phyloP scores from a whole-genome alignment of 2,329 filamentous ascomycete species.

The Ophiocordyceps camponoti-saundersi region DNA sequence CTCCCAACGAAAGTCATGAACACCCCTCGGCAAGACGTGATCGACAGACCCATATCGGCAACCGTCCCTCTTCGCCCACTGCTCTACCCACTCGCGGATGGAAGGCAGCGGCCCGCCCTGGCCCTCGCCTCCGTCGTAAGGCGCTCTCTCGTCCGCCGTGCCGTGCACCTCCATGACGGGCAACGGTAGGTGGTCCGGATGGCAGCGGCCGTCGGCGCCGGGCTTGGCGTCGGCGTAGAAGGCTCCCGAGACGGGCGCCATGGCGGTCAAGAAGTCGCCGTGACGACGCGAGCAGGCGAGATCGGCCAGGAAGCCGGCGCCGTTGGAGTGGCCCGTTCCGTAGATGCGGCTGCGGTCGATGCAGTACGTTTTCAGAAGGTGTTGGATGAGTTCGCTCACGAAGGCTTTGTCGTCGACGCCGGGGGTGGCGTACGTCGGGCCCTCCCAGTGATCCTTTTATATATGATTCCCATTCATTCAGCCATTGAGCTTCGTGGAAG shows the following conservation, averaged over 20 bases:
- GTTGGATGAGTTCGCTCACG: conserved; percentile 22
- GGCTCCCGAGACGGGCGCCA: conserved; percentile 22
- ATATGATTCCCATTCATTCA: no score
- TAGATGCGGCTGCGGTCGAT: conserved; percentile 23
- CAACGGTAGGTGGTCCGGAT: conserved; percentile 20
- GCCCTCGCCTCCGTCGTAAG: background rate
- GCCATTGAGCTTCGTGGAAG: background rate
- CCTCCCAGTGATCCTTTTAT: conserved; percentile 21
- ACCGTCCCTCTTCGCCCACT: background rate
- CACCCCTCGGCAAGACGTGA: background rate
- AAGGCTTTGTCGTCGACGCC: conserved; percentile 22
- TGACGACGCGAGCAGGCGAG: conserved; percentile 21
- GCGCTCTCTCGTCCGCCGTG: conserved; percentile 15
- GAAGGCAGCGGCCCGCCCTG: background rate
- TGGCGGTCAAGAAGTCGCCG: conserved; percentile 20
- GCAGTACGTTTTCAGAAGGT: conserved; percentile 19
- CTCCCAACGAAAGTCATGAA: background rate
- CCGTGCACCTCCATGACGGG: conserved; percentile 34
- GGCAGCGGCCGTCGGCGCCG: conserved; percentile 10
- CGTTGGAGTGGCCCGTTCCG: conserved; percentile 26
- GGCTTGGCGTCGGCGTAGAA: conserved; percentile 19
- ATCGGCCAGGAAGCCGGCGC: conserved; percentile 24
- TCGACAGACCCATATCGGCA: background rate
- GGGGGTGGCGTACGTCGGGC: conserved; percentile 16
- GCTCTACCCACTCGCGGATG: background rate